Base-by-base conservation (phyloP, 106 monocot genomes). In the Amphibolis antarctica region DNA sequence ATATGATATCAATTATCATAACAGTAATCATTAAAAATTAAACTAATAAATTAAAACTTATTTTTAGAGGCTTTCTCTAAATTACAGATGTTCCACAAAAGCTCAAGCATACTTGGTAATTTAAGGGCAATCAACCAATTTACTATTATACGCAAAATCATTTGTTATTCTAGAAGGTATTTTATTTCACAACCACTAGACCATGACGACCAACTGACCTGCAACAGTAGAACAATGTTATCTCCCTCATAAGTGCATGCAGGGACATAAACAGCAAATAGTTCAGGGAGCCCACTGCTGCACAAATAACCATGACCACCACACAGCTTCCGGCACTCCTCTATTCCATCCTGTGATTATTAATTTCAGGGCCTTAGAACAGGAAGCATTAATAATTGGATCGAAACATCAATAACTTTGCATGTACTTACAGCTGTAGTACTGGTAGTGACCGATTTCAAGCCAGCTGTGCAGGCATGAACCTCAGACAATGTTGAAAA, bases 251-350 rank as follows among this genome's bases (percentile, higher is more conserved):
- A 94, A 53, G 94, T 94, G 73, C 94, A 94, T 13, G 94, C 64
- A 43, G 94, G 94, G 76, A 94, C 89, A 76, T 89, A 94, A 1
- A 82, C 86, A 66, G 94, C 86, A 79, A 94, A 94, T 56, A 94
- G 77, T 65, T 94, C 94, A 65, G 94, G 94, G 62, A 94, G 89
- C n/a, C 94, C 94, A 57, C 94, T 94, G 79, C 86, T 89, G 65
- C 89, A 86, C 22, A 94, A 71, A 70, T 94, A 94, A 66, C 94
- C 94, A 79, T 94, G 94, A 18, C 94, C 94, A 68, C 94, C 94
- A 62, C 94, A 94, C 42, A 94, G 77, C 73, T 94, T 94, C 71
- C 94, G 74, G 63, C 94, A 94, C 80, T 94, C 94, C 75, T 94
- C 94, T 66, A 94, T 94, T 25, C 75, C 94, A 86, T 94, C 89